Evolutionary conservation across 2,329 filamentous ascomycete species (phyloP).

Genomic region (Amesomyces nigricolor): DNA sequence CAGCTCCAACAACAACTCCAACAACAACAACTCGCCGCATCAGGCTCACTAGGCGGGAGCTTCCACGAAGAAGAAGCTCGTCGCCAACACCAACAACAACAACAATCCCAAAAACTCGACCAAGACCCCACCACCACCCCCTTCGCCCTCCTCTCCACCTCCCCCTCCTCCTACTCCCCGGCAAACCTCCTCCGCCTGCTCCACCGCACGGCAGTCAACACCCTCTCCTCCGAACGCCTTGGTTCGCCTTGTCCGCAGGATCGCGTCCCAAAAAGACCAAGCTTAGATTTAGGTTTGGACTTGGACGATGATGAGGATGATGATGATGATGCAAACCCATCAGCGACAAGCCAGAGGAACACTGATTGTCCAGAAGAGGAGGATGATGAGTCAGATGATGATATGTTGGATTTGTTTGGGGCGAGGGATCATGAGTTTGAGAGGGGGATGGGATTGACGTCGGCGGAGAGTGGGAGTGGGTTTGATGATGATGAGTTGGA

Average conservation of each 20-base stretch:
- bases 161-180: constrained; percentile 11
- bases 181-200: constrained; percentile 5
- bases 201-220: constrained; percentile 2
- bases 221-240: no score
- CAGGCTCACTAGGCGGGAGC: constrained; percentile 4
- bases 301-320: neutral
- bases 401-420: constrained; percentile 48
- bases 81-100: constrained; percentile 5
- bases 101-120: neutral
- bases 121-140: neutral
- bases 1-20: constrained; percentile 22
- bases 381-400: constrained; percentile 47
- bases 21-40: neutral
- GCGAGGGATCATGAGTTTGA: constrained; percentile 36
- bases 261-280: no score
- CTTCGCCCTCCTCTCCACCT: constrained; percentile 1
- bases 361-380: neutral
- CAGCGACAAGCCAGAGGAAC: no score
- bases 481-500: constrained; percentile 40
- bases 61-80: constrained; percentile 3
- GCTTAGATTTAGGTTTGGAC: no score
- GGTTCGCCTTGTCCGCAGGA: no score
- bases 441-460: constrained; percentile 24
- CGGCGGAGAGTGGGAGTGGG: constrained; percentile 38
- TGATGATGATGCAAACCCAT: neutral